Evolutionary conservation across 257 asterid species (phyloP).

Genomic region (Cynanchum wilfordii): DNA sequence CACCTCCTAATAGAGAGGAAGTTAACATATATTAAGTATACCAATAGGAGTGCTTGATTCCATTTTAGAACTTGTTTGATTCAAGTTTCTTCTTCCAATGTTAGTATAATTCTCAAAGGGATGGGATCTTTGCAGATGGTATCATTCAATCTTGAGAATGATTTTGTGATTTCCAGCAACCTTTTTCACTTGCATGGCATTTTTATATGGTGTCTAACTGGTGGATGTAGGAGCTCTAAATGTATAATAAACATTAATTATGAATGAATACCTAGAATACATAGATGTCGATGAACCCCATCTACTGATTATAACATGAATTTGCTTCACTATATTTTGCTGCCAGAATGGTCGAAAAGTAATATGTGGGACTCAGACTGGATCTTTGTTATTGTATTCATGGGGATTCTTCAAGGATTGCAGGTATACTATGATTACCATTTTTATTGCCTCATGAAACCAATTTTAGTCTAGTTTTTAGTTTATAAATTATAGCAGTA

Average conservation of each 20-base stretch:
- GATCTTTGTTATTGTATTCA: constrained; percentile 68
- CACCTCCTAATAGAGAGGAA: no score
- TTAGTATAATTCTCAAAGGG: neutral
- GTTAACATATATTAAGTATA: no score
- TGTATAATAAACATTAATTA: neutral
- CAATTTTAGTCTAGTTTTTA: neutral
- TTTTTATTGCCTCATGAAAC: neutral
- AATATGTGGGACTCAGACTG: constrained; percentile 74
- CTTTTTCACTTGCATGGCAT: neutral
- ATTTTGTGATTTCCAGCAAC: neutral
- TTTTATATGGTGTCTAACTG: neutral
- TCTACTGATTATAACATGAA: neutral
- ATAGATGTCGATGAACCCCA: neutral
- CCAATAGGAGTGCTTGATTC: neutral
- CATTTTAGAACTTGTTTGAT: neutral
- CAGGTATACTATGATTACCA: constrained; percentile 10
- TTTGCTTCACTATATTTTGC: constrained; percentile 21
- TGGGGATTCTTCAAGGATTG: constrained; percentile 99
- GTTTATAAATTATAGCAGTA: neutral
- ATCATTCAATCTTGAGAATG: neutral
- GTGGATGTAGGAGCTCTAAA: neutral
- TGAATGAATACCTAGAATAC: neutral
- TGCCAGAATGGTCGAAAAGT: constrained; percentile 81
- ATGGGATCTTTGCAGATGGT: neutral
- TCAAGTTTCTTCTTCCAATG: constrained; percentile 2